Evolutionary conservation across 2,329 filamentous ascomycete genomes (phyloP), one percentile per base, ranked within the genome.

Genomic region (Phaeosphaeria sp.): DNA sequence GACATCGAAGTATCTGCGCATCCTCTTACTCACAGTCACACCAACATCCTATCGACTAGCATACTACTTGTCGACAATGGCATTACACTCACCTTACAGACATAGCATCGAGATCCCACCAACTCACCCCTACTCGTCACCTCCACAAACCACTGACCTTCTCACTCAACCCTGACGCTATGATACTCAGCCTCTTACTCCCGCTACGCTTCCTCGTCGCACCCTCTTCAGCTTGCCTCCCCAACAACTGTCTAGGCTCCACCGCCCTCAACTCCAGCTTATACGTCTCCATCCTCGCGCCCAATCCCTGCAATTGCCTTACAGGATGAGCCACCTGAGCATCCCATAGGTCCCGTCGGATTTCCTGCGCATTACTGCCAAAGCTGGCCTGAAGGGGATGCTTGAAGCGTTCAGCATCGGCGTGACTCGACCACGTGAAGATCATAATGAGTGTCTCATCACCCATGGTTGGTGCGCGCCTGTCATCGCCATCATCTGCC

Each of bases 391-490:
- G 67, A 21, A 69, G 50, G 6, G 66, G 67, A 49, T 73, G 63
- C 51, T 72, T 72, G 62, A 73, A 74, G 13, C 71, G 57, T 6
- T 71, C 71, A 8, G 61, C 72, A 47, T 64, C 63, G n/a, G 49
- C 60, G 42, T 61, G 67, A 48, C 59, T 67, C 17, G 53, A 63
- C 72, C 72, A 74, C 48, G 70, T 66, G 59, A 74, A 73, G 1
- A 73, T 60, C 67, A 70, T 73, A 49, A 74, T 51, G 17, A 74
- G 60, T 9, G 66, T 67, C 56, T 73, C 71, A 13, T 69, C 66
- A 11, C 67, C 63, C 33, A 22, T 22, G 24, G 18, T 24, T 24
- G 27, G 46, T n/a, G 46, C 17, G 17, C 13, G 36, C 20, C 55
- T 50, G 1, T 58, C 56, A 21, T 57, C 51, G 3, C 53, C 22